Percentiles rank a stretch among this genome's conserved stretches.
These are phyloP conservation scores for Meira nashicola DNA, from an alignment of 1,284 basidiomycete species.

Conservation along the genomic window DNA sequence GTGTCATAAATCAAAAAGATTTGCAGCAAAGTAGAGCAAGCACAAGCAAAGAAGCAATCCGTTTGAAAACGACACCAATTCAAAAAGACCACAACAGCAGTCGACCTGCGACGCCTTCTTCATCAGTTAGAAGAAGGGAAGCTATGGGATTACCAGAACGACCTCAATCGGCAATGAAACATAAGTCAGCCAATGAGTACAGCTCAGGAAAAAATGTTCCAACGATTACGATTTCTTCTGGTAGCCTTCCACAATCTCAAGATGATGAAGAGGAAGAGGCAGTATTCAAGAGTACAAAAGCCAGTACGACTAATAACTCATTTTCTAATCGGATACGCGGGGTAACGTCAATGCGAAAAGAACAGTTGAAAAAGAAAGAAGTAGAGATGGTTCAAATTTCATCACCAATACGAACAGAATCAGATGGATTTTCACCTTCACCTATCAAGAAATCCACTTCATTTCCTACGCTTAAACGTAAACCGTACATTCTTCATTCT, in stretches of 20 bases:
- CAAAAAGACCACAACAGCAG: too few relatives aligned
- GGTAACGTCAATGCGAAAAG: too few relatives aligned
- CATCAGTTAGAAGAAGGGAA: too few relatives aligned
- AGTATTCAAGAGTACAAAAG: too few relatives aligned
- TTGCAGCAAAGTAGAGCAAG: too few relatives aligned
- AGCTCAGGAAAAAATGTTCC: background rate
- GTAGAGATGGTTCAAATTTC: background rate
- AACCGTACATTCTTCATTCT: background rate
- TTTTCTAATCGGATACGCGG: too few relatives aligned
- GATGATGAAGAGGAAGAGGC: background rate
- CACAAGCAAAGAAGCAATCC: too few relatives aligned
- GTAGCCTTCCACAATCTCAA: background rate
- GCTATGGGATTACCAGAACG: background rate
- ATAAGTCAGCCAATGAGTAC: constrained; percentile 1
- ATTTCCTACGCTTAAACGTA: background rate
- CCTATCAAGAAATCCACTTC: background rate
- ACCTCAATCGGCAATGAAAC: constrained; percentile 8
- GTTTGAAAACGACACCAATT: too few relatives aligned
- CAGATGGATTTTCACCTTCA: constrained; percentile 1
- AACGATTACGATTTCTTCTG: background rate
- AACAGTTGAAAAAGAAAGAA: background rate
- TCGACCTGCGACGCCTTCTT: too few relatives aligned
- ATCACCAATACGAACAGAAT: background rate
- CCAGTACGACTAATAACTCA: too few relatives aligned
- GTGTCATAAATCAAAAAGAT: too few relatives aligned